phyloP scores from a whole-genome alignment of 768 basidiomycete species.

The Serendipita sp. region DNA sequence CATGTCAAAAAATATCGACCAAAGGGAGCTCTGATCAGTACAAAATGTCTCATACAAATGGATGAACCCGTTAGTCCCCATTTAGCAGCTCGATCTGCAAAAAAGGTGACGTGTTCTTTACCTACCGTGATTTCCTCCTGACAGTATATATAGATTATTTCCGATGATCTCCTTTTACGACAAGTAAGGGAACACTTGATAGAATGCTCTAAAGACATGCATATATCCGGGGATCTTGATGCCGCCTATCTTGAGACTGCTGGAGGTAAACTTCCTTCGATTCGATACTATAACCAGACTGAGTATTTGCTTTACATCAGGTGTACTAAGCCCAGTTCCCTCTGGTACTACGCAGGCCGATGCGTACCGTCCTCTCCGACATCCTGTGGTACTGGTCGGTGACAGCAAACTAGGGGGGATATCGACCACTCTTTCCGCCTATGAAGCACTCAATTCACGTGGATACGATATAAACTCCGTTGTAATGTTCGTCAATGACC shows the following conservation, averaged over 20 bases:
- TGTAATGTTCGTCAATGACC: slow-evolving; percentile 66
- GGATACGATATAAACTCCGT: slow-evolving; percentile 80
- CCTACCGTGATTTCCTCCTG: neutral
- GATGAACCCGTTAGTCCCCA: slow-evolving; percentile 89
- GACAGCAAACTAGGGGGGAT: slow-evolving; percentile 88
- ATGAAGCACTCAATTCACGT: slow-evolving; percentile 77
- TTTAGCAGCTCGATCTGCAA: slow-evolving; percentile 39
- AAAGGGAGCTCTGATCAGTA: slow-evolving; percentile 28
- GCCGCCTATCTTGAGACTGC: slow-evolving; percentile 87
- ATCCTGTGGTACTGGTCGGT: slow-evolving; percentile 76
- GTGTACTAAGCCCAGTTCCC: slow-evolving; percentile 80
- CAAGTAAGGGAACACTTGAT: slow-evolving; percentile 49
- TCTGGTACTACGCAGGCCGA: slow-evolving; percentile 74
- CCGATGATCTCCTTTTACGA: slow-evolving; percentile 49
- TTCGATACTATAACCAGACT: slow-evolving; percentile 6
- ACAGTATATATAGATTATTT: slow-evolving; percentile 20
- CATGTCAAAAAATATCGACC: slow-evolving; percentile 41
- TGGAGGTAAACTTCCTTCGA: slow-evolving; percentile 52
- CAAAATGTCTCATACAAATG: slow-evolving; percentile 67
- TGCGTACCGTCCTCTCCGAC: slow-evolving; percentile 67
- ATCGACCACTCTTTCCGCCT: slow-evolving; percentile 79
- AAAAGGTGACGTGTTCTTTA: neutral
- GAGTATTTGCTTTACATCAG: slow-evolving; percentile 23
- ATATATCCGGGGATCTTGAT: slow-evolving; percentile 16
- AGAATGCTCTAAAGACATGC: slow-evolving; percentile 25